Conservation (phyloP, 2,329 filamentous ascomycete genomes). For the Claviceps maximensis region DNA sequence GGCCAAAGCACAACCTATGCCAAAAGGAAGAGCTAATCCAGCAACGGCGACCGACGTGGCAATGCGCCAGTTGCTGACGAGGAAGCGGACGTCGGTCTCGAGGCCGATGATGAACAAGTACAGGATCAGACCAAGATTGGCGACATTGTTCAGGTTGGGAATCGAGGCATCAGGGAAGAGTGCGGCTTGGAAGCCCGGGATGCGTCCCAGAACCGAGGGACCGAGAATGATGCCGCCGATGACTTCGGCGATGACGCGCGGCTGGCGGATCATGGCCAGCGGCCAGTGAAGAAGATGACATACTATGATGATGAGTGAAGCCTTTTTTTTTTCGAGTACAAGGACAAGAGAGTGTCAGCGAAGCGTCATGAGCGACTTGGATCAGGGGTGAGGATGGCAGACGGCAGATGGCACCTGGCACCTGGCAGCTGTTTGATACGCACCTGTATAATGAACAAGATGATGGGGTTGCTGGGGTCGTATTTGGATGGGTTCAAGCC, state of each 20-base stretch:
- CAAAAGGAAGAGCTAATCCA: slow-evolving; percentile 75
- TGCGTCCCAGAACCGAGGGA: slow-evolving; percentile 76
- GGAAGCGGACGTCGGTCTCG: slow-evolving; percentile 69
- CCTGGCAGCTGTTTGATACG: background rate
- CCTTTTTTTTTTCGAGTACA: slow-evolving; percentile 14
- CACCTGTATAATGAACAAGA: slow-evolving; percentile 63
- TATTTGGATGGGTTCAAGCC: slow-evolving; percentile 55
- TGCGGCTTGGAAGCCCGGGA: slow-evolving; percentile 60
- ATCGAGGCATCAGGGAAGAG: slow-evolving; percentile 71
- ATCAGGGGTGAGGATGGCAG: background rate
- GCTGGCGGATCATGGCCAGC: slow-evolving; percentile 63
- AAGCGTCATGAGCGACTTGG: background rate
- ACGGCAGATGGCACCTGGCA: background rate
- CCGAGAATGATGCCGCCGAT: slow-evolving; percentile 76
- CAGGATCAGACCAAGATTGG: slow-evolving; percentile 70
- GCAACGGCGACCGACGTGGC: slow-evolving; percentile 65
- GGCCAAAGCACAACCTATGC: slow-evolving; percentile 64
- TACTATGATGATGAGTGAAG: slow-evolving; percentile 33
- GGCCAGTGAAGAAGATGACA: slow-evolving; percentile 54
- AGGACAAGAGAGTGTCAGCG: background rate
- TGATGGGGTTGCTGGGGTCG: slow-evolving; percentile 58
- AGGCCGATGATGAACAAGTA: slow-evolving; percentile 82
- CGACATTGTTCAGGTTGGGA: slow-evolving; percentile 61
- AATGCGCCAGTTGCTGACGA: slow-evolving; percentile 67
- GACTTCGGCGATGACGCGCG: slow-evolving; percentile 73